Percentiles rank a stretch among this genome's conserved stretches.
phyloP scores from a whole-genome alignment of 169 alveolate genomes.

The Eimeria mitis region DNA sequence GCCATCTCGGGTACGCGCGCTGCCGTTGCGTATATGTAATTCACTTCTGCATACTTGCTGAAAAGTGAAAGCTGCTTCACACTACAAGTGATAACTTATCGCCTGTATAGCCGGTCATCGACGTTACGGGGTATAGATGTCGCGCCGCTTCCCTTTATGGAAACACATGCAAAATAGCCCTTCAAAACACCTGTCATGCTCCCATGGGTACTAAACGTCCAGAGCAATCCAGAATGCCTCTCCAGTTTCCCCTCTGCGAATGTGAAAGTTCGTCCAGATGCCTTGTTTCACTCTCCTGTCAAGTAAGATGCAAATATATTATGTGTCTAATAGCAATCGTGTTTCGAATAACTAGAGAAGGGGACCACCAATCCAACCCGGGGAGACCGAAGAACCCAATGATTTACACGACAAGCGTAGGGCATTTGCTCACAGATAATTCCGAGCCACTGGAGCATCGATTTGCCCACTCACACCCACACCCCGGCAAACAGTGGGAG shows the following conservation, averaged over 20 bases:
- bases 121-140: neutral
- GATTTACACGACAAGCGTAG: too few species aligned
- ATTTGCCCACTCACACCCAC: neutral
- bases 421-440: too few species aligned
- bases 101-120: too few species aligned
- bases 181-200: neutral
- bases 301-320: neutral
- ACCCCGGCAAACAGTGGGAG: neutral
- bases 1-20: neutral
- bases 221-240: neutral
- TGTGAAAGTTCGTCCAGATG: neutral
- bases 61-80: neutral
- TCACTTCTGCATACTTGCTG: neutral
- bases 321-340: neutral
- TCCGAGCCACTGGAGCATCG: neutral
- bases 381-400: too few species aligned
- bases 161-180: neutral
- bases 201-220: neutral
- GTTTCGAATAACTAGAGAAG: too few species aligned
- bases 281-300: neutral
- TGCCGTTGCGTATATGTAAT: neutral
- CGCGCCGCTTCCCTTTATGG: neutral
- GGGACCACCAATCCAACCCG: too few species aligned
- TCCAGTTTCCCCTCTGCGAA: neutral
- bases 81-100: too few species aligned